Conservation (phyloP, 1,139 yeast genomes). For the Zhuliangozyma parablackwelliae region DNA sequence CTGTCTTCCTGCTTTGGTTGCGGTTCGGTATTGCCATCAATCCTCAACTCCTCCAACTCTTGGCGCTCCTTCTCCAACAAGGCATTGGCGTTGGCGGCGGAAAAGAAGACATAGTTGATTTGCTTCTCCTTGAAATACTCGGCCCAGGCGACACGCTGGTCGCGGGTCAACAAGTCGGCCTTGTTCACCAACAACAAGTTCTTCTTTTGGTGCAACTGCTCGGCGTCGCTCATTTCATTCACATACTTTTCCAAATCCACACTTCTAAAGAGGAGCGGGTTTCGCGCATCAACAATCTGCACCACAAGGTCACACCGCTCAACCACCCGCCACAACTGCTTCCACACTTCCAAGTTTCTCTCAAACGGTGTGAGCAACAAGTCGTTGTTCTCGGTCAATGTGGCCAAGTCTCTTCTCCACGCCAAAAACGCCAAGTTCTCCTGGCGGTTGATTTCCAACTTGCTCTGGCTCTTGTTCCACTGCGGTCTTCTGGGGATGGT, state of each 20-base stretch:
- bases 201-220: conserved; percentile 47
- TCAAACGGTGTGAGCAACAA: conserved; percentile 93
- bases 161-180: conserved; percentile 78
- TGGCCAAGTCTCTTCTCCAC: conserved; percentile 90
- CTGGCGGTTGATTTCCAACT: conserved; percentile 73
- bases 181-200: conserved; percentile 86
- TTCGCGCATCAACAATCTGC: conserved; percentile 97
- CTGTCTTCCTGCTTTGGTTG: too few species aligned
- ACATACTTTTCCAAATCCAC: conserved; percentile 85
- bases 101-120: conserved; percentile 88
- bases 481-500: conserved; percentile 93
- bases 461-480: conserved; percentile 74
- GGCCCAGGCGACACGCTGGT: conserved; percentile 86
- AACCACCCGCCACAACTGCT: conserved; percentile 96
- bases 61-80: conserved; percentile 57
- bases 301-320: conserved; percentile 93
- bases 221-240: conserved; percentile 57
- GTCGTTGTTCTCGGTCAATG: conserved; percentile 76
- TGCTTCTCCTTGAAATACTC: conserved; percentile 61
- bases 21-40: too few species aligned
- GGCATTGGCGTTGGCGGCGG: conserved; percentile 82
- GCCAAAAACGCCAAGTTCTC: conserved; percentile 89
- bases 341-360: conserved; percentile 96
- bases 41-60: conserved; percentile 40
- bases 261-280: conserved; percentile 86